Evolutionary conservation across 768 basidiomycete genomes (phyloP).

Genomic region (Albatrellus ellisii): DNA sequence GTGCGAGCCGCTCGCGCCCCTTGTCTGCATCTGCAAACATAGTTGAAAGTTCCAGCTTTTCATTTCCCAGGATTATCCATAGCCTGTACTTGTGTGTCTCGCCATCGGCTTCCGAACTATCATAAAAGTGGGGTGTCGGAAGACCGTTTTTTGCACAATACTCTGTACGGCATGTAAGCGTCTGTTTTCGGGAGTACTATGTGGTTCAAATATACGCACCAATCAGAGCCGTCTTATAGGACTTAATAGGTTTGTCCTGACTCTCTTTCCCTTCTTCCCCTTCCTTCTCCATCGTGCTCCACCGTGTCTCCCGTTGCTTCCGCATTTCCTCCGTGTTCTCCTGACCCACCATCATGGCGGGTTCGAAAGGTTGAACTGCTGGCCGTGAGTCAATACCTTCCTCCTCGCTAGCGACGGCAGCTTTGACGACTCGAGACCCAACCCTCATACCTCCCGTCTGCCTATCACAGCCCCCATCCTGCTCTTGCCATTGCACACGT

Average conservation of each 20-base stretch:
- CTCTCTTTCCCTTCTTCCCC: not conserved
- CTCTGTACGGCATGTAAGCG: not conserved
- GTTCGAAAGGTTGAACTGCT: not conserved
- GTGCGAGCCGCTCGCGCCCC: slow-evolving; percentile 15
- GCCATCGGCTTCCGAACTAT: not conserved
- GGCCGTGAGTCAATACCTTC: not conserved
- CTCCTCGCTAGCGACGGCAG: not conserved
- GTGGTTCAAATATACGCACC: not conserved
- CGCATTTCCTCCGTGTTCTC: not conserved
- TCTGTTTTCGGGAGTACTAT: not conserved
- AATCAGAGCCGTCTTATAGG: not conserved
- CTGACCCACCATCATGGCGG: not conserved
- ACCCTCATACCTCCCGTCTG: too few relatives aligned
- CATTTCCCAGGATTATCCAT: slow-evolving; percentile 14
- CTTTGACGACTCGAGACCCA: too few relatives aligned
- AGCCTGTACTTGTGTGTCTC: slow-evolving; percentile 5
- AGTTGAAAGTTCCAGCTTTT: slow-evolving; percentile 13
- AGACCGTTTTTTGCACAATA: not conserved
- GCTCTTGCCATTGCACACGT: too few relatives aligned
- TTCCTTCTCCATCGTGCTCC: not conserved
- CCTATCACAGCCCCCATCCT: too few relatives aligned
- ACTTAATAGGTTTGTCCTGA: not conserved
- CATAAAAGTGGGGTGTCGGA: not conserved
- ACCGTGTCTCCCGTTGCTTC: not conserved
- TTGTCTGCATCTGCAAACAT: slow-evolving; percentile 4